phyloP scores from a whole-genome alignment of 306 rosid genomes.

The Myrica gale region DNA sequence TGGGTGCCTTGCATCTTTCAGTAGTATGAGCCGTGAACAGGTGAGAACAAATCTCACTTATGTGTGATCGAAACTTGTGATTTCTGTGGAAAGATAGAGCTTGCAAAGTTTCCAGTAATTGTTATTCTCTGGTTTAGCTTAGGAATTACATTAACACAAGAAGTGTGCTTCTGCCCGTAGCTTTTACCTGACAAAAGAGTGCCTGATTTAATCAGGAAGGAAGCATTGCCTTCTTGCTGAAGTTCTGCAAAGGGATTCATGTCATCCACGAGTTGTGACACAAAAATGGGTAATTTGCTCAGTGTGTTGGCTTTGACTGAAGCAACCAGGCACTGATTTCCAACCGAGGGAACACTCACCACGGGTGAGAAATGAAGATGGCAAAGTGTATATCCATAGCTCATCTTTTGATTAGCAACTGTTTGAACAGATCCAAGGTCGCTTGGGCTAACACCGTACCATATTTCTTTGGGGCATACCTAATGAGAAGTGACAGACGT shows the following conservation, averaged over 20 bases:
- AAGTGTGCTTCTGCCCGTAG: slow-evolving; percentile 29
- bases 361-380: slow-evolving; percentile 28
- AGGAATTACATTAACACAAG: slow-evolving; percentile 12
- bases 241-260: slow-evolving; percentile 25
- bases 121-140: slow-evolving; percentile 7
- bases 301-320: slow-evolving; percentile 28
- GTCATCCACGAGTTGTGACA: slow-evolving; percentile 32
- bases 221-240: slow-evolving; percentile 26
- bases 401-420: no score
- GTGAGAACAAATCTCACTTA: slow-evolving; percentile 42
- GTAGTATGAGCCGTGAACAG: slow-evolving; percentile 52
- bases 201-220: slow-evolving; percentile 32
- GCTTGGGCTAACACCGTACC: no score
- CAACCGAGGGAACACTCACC: slow-evolving; percentile 21
- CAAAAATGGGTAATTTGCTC: slow-evolving; percentile 16
- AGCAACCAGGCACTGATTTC: slow-evolving; percentile 30
- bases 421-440: no score
- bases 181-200: slow-evolving; percentile 34
- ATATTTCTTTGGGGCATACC: no score
- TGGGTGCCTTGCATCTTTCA: slow-evolving; percentile 51
- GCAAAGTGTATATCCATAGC: slow-evolving; percentile 18
- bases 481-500: no score
- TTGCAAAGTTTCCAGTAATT: slow-evolving; percentile 24
- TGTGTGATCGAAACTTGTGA: slow-evolving; percentile 33
- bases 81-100: slow-evolving; percentile 31